Conservation (phyloP, 1,284 basidiomycete genomes). For the Naganishia liquefaciens region DNA sequence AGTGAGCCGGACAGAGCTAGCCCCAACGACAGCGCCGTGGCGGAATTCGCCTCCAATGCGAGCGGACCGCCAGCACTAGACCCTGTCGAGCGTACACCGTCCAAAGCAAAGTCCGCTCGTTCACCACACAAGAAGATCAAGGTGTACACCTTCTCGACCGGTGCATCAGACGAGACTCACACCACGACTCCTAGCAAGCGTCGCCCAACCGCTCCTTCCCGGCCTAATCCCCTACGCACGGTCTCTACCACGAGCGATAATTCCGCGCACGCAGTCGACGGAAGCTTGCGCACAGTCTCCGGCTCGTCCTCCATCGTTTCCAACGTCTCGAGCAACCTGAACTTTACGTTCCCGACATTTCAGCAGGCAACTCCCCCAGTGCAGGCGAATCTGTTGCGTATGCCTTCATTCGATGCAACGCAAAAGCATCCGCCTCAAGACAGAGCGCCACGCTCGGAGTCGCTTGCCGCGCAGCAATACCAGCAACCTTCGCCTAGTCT, state of each 20-base stretch:
- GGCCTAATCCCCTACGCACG: constrained; percentile 7
- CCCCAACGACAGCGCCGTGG: background rate
- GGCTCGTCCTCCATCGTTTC: background rate
- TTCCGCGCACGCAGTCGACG: constrained; percentile 4
- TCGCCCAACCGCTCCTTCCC: background rate
- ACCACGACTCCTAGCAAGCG: background rate
- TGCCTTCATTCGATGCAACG: background rate
- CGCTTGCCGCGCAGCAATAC: background rate
- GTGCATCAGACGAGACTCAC: background rate
- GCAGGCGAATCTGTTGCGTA: background rate
- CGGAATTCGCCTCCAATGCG: background rate
- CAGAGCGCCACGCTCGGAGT: too few relatives aligned
- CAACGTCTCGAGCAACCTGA: constrained; percentile 11
- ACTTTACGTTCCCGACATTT: constrained; percentile 16
- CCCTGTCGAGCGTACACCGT: background rate
- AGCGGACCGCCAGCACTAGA: background rate
- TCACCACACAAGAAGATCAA: background rate
- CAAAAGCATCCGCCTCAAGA: too few relatives aligned
- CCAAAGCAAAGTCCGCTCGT: background rate
- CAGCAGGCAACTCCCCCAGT: background rate
- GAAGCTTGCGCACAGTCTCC: constrained; percentile 7
- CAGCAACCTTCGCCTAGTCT: background rate
- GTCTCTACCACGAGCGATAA: constrained; percentile 5
- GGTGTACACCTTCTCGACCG: constrained; percentile 16
- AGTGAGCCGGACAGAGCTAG: background rate